A percentile compares a stretch with the other conserved stretches of the same genome.
Conservation (phyloP, 2,329 filamentous ascomycete species). For the Hansfordia pulvinata region DNA sequence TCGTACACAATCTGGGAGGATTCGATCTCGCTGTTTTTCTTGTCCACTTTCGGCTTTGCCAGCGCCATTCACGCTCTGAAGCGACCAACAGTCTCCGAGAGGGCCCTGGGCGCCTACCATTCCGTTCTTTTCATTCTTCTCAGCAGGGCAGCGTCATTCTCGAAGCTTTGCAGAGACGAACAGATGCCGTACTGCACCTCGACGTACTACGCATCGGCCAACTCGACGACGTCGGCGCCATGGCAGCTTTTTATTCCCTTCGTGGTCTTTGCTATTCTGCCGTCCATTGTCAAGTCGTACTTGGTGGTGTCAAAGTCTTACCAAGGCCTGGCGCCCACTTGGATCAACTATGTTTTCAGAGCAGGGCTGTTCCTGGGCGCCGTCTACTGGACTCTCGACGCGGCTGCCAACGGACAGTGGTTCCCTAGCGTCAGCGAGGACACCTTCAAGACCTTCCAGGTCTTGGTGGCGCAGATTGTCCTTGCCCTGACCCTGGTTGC, state of each 20-base stretch:
- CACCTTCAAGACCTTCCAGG: conserved; percentile 58
- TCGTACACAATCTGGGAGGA: conserved; percentile 99
- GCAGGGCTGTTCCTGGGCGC: conserved; percentile 62
- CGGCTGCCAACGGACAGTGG: conserved; percentile 79
- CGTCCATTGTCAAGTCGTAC: conserved; percentile 65
- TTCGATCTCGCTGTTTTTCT: conserved; percentile 81
- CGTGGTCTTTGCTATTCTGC: conserved; percentile 56
- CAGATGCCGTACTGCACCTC: conserved; percentile 96
- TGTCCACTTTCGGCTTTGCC: conserved; percentile 74
- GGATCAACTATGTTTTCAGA: conserved; percentile 73
- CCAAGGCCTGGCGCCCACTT: conserved; percentile 70
- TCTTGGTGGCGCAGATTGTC: conserved; percentile 66
- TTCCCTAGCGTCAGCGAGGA: conserved; percentile 43
- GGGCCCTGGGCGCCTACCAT: conserved; percentile 69
- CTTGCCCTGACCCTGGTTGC: conserved; percentile 72
- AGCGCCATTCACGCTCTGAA: conserved; percentile 63
- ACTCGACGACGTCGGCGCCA: conserved; percentile 80
- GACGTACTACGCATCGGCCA: conserved; percentile 86
- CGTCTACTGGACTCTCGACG: conserved; percentile 78
- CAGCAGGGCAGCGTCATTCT: conserved; percentile 69
- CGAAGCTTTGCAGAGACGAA: conserved; percentile 88
- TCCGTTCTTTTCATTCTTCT: conserved; percentile 72
- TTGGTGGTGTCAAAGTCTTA: conserved; percentile 75
- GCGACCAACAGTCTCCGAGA: conserved; percentile 51
- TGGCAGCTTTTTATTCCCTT: conserved; percentile 83